Evolutionary conservation across 208 protist genomes (phyloP), one percentile per base, ranked within the genome.

Genomic region (Leishmania martiniquensis): DNA sequence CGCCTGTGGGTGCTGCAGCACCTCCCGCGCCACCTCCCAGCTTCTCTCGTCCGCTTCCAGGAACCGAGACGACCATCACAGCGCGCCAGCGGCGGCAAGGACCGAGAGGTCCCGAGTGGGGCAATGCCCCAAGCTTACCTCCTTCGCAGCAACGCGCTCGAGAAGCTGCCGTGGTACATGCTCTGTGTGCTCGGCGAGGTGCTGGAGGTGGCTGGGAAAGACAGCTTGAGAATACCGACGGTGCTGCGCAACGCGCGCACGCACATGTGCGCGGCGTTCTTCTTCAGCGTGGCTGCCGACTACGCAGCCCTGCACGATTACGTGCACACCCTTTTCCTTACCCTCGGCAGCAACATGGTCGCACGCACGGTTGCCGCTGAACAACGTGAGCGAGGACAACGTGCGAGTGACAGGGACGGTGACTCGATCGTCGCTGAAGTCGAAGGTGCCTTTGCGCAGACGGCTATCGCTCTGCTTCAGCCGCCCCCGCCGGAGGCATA

Each of bases 21-120:
- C 73, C 83, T 96, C 42, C 86, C 89, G 1, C 75, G 76, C 17
- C 81, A 86, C 72, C 49, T 93, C 0, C 83, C 92, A 9, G 70
- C 66, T 25, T 87, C 86, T 0, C 83, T 94, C n/a, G 80, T 94
- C 9, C 85, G 81, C 75, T 93, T 96, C 75, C 83, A 55, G 7
- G 57, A 77, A 47, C 9, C 59, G 10, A 13, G 29, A n/a, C 62
- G 25, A 42, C 44, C 42, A 44, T 22, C 37, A 15, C 4, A 22
- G 62, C 62, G 62, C 12, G 20, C 20, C 7, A 20, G 37, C 37
- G 62, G 62, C 7, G 62, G 62, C 17, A 29, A 6, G 25, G 6
- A 37, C n/a, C 37, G 34, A 1, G 22, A 69, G 65, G 42, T 32
- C 25, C 42, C 5, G 44, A 49, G 42, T 47, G 49, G 49, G 15